Percentiles rank a stretch among this genome's conserved stretches.
These are phyloP conservation scores for Penicillium psychrofluorescens DNA, from an alignment of 495 filamentous ascomycete species.

Conservation along the genomic window DNA sequence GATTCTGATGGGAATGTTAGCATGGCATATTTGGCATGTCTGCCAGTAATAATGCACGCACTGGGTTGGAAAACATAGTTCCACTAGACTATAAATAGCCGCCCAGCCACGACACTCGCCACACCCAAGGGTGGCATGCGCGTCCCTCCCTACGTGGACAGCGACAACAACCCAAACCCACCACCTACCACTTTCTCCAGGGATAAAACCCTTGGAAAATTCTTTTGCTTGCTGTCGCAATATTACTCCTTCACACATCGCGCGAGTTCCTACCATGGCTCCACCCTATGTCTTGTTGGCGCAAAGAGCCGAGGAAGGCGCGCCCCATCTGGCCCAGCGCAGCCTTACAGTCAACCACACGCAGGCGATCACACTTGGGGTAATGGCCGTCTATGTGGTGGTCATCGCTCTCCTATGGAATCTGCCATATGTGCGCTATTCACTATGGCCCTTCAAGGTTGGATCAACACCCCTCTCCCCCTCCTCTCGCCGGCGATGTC, in stretches of 20 bases:
- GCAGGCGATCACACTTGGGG: constrained; percentile 64
- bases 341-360: constrained; percentile 60
- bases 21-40: too few relatives aligned
- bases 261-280: constrained; percentile 16
- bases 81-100: background rate
- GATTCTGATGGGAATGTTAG: too few relatives aligned
- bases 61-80: background rate
- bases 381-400: constrained; percentile 63
- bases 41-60: background rate
- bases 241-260: background rate
- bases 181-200: background rate
- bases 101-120: background rate
- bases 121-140: background rate
- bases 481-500: background rate
- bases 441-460: constrained; percentile 81
- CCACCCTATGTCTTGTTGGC: constrained; percentile 20
- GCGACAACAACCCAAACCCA: background rate
- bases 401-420: constrained; percentile 74
- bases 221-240: background rate
- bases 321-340: constrained; percentile 34
- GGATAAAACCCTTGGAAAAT: background rate
- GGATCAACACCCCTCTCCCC: background rate
- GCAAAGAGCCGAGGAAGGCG: constrained; percentile 16
- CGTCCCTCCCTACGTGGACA: background rate
- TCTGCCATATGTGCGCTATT: constrained; percentile 63